Evolutionary conservation across 805 yeast genomes (phyloP).

Genomic region (Lachancea quebecensis): DNA sequence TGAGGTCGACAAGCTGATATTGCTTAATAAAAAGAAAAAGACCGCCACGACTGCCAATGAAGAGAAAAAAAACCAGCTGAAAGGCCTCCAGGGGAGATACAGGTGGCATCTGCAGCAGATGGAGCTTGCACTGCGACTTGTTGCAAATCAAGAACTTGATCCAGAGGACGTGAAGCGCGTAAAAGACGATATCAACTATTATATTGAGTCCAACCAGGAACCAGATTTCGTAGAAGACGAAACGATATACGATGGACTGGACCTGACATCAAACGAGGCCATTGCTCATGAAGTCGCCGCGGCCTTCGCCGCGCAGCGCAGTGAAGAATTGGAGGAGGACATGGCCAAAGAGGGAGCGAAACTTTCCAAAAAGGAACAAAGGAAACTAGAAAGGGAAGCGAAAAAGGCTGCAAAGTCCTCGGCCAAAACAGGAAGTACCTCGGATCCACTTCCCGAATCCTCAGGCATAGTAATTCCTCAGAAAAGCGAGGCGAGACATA

Average conservation of each 20-base stretch:
- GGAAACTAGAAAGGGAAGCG: slow-evolving; percentile 32
- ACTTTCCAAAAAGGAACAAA: slow-evolving; percentile 30
- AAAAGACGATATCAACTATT: slow-evolving; percentile 84
- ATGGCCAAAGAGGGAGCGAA: slow-evolving; percentile 19
- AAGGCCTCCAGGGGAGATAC: slow-evolving; percentile 59
- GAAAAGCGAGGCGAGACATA: neutral
- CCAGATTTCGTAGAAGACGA: slow-evolving; percentile 91
- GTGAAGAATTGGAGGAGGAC: slow-evolving; percentile 22
- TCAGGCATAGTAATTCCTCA: slow-evolving; percentile 3
- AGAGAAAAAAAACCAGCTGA: slow-evolving; percentile 44
- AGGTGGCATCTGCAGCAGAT: slow-evolving; percentile 73
- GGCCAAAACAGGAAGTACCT: slow-evolving; percentile 17
- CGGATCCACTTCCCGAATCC: neutral
- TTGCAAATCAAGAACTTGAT: slow-evolving; percentile 77
- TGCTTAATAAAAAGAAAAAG: slow-evolving; percentile 29
- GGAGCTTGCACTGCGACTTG: slow-evolving; percentile 67
- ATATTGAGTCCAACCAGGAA: slow-evolving; percentile 86
- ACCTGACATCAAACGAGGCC: slow-evolving; percentile 52
- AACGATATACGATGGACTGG: slow-evolving; percentile 81
- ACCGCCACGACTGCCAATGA: slow-evolving; percentile 27
- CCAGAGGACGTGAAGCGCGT: slow-evolving; percentile 69
- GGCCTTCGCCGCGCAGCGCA: slow-evolving; percentile 26
- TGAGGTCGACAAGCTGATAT: slow-evolving; percentile 27
- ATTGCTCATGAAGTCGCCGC: slow-evolving; percentile 46
- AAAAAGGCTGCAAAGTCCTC: slow-evolving; percentile 32